Conservation (phyloP, 768 basidiomycete genomes). For the Termitomyces sp. region DNA sequence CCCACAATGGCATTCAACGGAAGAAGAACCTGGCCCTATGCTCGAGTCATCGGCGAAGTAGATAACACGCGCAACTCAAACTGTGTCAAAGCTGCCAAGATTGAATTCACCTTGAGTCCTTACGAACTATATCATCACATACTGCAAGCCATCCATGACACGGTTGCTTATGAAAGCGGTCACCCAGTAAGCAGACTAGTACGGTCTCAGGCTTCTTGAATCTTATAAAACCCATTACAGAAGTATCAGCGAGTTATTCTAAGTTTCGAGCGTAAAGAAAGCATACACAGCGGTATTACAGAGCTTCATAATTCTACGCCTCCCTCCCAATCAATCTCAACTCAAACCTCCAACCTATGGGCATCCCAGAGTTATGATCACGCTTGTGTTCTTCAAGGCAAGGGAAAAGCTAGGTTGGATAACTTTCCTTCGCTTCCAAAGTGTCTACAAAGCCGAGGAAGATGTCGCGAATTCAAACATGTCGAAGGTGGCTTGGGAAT, state of each 20-base stretch:
- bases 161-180: not conserved
- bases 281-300: not conserved
- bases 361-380: not conserved
- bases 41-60: slow-evolving; percentile 1
- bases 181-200: not conserved
- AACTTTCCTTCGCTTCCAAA: not conserved
- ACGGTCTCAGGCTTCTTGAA: not conserved
- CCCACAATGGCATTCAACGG: not conserved
- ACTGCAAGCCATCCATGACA: not conserved
- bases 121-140: not conserved
- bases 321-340: not conserved
- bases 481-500: not conserved
- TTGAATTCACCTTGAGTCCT: not conserved
- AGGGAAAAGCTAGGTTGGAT: not conserved
- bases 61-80: not conserved
- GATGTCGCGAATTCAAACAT: not conserved
- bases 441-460: not conserved
- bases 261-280: not conserved
- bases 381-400: not conserved
- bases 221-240: not conserved
- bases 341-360: not conserved
- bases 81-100: not conserved
- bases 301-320: not conserved
- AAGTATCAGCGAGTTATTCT: not conserved
- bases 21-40: not conserved